Percentiles rank a stretch among this genome's conserved stretches.
phyloP scores from a whole-genome alignment of 2,329 filamentous ascomycete genomes.

The Aspergillus ochraceus region DNA sequence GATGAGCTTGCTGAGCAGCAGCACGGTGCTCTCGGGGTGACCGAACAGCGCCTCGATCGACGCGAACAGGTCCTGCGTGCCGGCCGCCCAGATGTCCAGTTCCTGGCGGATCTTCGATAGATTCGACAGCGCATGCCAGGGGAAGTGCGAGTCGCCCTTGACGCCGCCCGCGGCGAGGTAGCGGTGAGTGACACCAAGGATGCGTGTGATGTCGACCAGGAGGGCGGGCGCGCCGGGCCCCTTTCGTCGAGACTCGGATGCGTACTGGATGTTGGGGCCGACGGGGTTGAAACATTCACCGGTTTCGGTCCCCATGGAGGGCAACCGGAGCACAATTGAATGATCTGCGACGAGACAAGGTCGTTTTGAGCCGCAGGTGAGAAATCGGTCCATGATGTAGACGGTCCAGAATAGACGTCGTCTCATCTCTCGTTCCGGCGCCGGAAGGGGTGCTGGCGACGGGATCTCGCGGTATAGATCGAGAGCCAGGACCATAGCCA shows the following conservation, averaged over 20 bases:
- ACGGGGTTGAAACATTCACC: conserved; percentile 80
- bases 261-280: conserved; percentile 73
- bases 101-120: conserved; percentile 84
- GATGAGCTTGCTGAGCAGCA: conserved; percentile 81
- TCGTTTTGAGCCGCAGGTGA: conserved; percentile 76
- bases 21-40: conserved; percentile 72
- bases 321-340: conserved; percentile 71
- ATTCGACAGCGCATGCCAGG: conserved; percentile 84
- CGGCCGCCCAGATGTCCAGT: conserved; percentile 80
- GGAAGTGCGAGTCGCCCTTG: conserved; percentile 86
- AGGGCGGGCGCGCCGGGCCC: conserved; percentile 75
- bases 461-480: conserved; percentile 78
- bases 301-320: conserved; percentile 64
- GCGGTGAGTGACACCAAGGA: conserved; percentile 78
- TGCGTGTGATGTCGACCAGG: conserved; percentile 80
- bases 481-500: conserved; percentile 80
- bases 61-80: conserved; percentile 75
- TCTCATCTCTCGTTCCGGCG: conserved; percentile 72
- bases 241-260: conserved; percentile 65
- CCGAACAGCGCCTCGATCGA: conserved; percentile 74
- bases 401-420: conserved; percentile 86
- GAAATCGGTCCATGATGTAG: conserved; percentile 82
- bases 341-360: conserved; percentile 79
- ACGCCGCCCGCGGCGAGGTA: conserved; percentile 84
- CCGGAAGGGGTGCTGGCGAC: conserved; percentile 56